Evolutionary conservation across 129 eudicot genomes (phyloP).

Genomic region (Dittrichia graveolens): DNA sequence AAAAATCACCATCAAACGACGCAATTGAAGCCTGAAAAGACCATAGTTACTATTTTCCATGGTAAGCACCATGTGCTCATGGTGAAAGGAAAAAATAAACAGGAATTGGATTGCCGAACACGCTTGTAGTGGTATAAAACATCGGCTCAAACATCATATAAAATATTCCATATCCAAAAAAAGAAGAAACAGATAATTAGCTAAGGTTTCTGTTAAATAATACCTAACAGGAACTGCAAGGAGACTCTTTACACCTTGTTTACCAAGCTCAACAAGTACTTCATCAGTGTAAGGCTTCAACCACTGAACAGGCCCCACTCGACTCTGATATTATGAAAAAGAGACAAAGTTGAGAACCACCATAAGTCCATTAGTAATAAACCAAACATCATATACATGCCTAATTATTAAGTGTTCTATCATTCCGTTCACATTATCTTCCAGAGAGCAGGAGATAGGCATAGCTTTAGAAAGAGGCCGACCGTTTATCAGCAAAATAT

Average conservation of each 20-base stretch:
- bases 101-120: not conserved
- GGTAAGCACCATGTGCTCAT: not conserved
- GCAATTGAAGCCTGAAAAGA: not conserved
- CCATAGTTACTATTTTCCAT: not conserved
- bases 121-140: no score
- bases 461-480: not conserved
- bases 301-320: conserved; percentile 98
- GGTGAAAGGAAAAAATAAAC: not conserved
- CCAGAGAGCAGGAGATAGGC: not conserved
- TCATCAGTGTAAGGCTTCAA: conserved; percentile 98
- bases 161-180: not conserved
- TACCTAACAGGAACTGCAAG: conserved; percentile 96
- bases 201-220: not conserved
- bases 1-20: no score
- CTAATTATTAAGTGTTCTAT: not conserved
- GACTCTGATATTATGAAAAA: conserved; percentile 57
- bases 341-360: not conserved
- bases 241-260: conserved; percentile 81
- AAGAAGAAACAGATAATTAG: not conserved
- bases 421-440: not conserved
- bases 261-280: conserved; percentile 91
- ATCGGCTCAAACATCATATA: not conserved
- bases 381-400: conserved; percentile 13
- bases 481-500: not conserved
- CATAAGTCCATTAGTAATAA: not conserved